Evolutionary conservation across 192 early-diverging fungal species (phyloP), one percentile per base, ranked within the genome.

Genomic region (Coemansia sp.): DNA sequence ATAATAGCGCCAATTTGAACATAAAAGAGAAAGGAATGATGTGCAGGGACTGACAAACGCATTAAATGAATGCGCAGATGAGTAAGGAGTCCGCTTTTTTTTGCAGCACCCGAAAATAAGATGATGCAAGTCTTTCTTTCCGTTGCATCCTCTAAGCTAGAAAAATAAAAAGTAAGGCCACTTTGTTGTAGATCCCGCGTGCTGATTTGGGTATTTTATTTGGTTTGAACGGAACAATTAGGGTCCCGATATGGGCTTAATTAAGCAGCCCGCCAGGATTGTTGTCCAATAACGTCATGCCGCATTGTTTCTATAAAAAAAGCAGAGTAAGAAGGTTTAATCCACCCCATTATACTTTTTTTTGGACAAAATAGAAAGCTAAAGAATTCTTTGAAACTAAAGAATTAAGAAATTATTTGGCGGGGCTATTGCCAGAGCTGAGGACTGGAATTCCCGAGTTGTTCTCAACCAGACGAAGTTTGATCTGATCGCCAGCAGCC

Each of bases 381-480:
- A 32, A 21, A 32, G 24, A 56, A 25, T 56, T 9, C 8, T 26
- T 7, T 5, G 19, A 16, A 44, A 30, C 3, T 6, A 4, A 30
- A 30, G 2, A 30, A 30, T n/a, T n/a, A 44, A 44, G 0, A 14
- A 52, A n/a, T 54, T 28, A 54, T 27, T 18, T 22, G 22, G 23
- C 26, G 27, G 3, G 16, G 58, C 27, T 30, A 23, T n/a, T 23
- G 23, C 10, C 16, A 3, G 62, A 68, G 66, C 67, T 69, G 24
- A 78, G 59, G 28, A 60, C 21, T 8, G 76, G 76, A 19, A 78
- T 78, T 22, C 67, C 66, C 50, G 76, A 78, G 55, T 69, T 41
- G 21, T 48, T 16, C 56, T 78, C 76, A 22, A 78, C 76, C 49
- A 78, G 69, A 25, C 63, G 58, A 12, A 65, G 53, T 22, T 54